These are phyloP conservation scores for Salix brachista DNA, from an alignment of 345 rosid species.

Conservation along the genomic window DNA sequence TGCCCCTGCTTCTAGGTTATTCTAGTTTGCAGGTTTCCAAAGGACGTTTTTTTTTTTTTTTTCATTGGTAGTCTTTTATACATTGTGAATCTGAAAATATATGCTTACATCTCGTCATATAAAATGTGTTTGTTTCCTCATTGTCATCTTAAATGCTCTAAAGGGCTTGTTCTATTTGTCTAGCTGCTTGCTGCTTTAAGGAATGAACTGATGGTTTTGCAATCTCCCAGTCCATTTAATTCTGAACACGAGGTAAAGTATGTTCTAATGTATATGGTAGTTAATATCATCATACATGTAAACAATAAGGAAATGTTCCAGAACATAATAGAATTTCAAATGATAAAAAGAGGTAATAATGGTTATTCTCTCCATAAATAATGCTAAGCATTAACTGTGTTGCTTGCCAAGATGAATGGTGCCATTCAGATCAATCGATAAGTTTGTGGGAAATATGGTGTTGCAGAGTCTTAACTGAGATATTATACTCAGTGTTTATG, in stretches of 20 bases:
- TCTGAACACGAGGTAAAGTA: slow-evolving; percentile 67
- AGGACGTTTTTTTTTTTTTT: neutral
- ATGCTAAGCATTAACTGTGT: neutral
- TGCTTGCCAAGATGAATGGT: neutral
- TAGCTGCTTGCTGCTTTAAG: slow-evolving; percentile 89
- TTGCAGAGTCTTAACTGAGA: neutral
- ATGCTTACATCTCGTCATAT: neutral
- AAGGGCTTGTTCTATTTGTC: slow-evolving; percentile 9
- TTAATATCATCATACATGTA: neutral
- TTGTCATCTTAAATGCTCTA: neutral
- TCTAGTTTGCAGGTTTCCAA: slow-evolving; percentile 1
- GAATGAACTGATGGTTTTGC: slow-evolving; percentile 58
- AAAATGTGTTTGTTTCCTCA: slow-evolving; percentile 1
- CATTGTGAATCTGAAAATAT: neutral
- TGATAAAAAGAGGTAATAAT: neutral
- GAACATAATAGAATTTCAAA: neutral
- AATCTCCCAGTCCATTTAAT: slow-evolving; percentile 69
- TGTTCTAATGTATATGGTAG: neutral
- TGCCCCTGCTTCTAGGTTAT: neutral
- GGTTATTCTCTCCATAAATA: neutral
- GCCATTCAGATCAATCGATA: neutral
- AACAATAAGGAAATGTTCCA: neutral
- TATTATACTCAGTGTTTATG: neutral
- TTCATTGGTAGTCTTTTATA: neutral
- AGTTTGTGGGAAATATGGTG: neutral